These are phyloP conservation scores for Xylariales sp. DNA, from an alignment of 2,329 filamentous ascomycete genomes.

Conservation along the genomic window DNA sequence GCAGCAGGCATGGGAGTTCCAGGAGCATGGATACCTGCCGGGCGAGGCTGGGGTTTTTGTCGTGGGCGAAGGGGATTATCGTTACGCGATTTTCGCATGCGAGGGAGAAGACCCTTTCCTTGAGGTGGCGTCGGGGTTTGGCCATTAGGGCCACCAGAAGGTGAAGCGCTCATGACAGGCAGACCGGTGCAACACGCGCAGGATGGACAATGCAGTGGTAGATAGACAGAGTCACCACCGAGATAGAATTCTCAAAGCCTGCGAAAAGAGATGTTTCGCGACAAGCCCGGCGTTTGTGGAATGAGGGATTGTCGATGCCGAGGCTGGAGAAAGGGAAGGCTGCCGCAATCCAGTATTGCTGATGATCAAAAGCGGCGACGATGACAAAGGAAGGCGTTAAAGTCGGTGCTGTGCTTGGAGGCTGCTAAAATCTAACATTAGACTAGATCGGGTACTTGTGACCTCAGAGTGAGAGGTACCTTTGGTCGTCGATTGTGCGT, in stretches of 20 bases:
- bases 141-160: slow-evolving; percentile 39
- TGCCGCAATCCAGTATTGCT: no score
- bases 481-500: no score
- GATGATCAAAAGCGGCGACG: slow-evolving; percentile 1
- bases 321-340: neutral
- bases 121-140: slow-evolving; percentile 41
- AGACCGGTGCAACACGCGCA: neutral
- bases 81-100: slow-evolving; percentile 43
- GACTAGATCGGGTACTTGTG: no score
- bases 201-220: neutral
- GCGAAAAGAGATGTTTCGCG: neutral
- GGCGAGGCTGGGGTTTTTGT: slow-evolving; percentile 42
- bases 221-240: neutral
- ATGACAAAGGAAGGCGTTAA: slow-evolving; percentile 1
- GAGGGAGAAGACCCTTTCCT: slow-evolving; percentile 34
- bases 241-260: neutral
- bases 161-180: slow-evolving; percentile 34
- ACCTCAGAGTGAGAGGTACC: no score
- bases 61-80: slow-evolving; percentile 60
- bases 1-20: slow-evolving; percentile 21
- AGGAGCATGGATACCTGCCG: slow-evolving; percentile 20
- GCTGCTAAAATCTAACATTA: neutral
- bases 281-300: neutral
- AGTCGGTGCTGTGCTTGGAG: neutral
- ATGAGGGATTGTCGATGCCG: no score